Evolutionary conservation across 306 rosid genomes (phyloP).

Genomic region (Bauhinia variegata): DNA sequence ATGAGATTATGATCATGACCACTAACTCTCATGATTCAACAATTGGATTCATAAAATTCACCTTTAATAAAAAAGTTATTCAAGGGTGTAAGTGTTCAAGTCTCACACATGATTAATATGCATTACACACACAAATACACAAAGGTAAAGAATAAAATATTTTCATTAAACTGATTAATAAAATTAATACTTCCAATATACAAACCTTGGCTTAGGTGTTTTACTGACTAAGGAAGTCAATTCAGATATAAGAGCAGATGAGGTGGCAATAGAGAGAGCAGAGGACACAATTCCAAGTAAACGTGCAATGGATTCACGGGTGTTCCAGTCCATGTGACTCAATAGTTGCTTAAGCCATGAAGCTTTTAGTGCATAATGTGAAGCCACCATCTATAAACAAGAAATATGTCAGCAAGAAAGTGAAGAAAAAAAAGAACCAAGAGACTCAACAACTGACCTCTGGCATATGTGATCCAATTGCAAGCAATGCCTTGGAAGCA

Average conservation of each 20-base stretch:
- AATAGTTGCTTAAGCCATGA: constrained; percentile 83
- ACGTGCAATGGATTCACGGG: constrained; percentile 92
- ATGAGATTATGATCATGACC: too few relatives aligned
- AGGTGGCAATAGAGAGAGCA: constrained; percentile 57
- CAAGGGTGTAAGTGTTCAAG: too few relatives aligned
- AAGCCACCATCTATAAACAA: constrained; percentile 72
- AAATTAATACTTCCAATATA: constrained; percentile 26
- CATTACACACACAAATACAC: background rate
- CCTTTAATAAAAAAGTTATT: too few relatives aligned
- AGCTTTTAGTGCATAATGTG: constrained; percentile 62
- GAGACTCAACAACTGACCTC: constrained; percentile 58
- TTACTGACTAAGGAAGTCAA: constrained; percentile 63
- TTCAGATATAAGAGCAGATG: constrained; percentile 59
- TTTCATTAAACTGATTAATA: constrained; percentile 8
- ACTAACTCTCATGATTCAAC: too few relatives aligned
- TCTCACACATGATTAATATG: too few relatives aligned
- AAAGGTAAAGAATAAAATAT: background rate
- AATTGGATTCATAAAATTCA: too few relatives aligned
- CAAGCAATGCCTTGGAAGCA: constrained; percentile 82
- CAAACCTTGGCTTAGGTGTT: constrained; percentile 70
- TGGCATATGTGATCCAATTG: constrained; percentile 75
- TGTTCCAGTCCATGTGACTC: constrained; percentile 81
- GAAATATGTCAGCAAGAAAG: constrained; percentile 37
- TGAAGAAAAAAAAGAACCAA: constrained; percentile 37
- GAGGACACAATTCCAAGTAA: constrained; percentile 92